Percentiles rank a stretch among this genome's conserved stretches.
phyloP scores from a whole-genome alignment of 495 filamentous ascomycete genomes.

The Trichoderma gamsii region DNA sequence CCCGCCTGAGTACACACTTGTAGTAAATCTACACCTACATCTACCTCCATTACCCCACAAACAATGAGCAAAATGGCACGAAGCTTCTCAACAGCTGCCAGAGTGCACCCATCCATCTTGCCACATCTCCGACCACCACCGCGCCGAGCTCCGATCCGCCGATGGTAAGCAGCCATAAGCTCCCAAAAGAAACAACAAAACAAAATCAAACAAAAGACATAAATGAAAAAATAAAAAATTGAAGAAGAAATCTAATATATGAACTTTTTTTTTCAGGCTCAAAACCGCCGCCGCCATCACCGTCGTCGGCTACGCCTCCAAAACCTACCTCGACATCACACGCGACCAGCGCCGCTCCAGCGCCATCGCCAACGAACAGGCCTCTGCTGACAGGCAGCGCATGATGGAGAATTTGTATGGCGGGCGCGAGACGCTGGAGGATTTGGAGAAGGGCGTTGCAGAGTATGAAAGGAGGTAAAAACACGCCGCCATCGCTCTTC shows the following conservation, averaged over 20 bases:
- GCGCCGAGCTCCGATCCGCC: constrained; percentile 11
- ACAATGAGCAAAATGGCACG: background rate
- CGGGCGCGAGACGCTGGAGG: constrained; percentile 35
- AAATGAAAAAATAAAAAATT: background rate
- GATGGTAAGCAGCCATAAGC: constrained; percentile 1
- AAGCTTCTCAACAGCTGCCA: constrained; percentile 15
- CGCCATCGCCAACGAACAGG: background rate
- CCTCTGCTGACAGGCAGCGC: background rate
- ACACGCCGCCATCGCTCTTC: background rate
- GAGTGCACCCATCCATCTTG: constrained; percentile 12
- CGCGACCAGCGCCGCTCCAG: background rate
- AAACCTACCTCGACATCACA: background rate
- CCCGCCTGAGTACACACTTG: no score
- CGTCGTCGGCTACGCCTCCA: constrained; percentile 8
- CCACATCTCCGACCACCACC: constrained; percentile 1
- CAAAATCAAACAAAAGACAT: background rate
- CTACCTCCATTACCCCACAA: background rate
- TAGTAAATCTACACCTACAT: background rate
- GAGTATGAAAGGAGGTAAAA: constrained; percentile 23
- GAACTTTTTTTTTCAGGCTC: background rate
- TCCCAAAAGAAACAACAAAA: background rate
- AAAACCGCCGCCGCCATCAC: background rate
- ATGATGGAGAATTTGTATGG: constrained; percentile 36
- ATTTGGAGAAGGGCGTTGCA: constrained; percentile 38
- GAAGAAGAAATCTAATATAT: background rate